Percentiles rank a stretch among this genome's conserved stretches.
Evolutionary conservation across 2,329 filamentous ascomycete genomes (phyloP).

Genomic region (Monilinia vaccinii-corymbosi): DNA sequence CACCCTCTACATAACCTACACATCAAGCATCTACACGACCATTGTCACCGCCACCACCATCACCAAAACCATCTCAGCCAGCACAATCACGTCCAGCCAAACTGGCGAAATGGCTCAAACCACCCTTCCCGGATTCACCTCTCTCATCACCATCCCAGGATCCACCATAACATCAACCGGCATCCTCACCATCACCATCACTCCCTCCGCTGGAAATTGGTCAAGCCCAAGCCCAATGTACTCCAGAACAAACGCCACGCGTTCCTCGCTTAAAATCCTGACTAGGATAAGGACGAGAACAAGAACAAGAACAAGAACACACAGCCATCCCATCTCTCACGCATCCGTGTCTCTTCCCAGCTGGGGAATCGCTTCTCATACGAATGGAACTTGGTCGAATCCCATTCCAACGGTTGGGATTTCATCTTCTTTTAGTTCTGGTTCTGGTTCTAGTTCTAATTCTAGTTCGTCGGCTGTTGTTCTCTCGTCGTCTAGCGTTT

Average conservation of each 20-base stretch:
- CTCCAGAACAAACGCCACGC: conserved; percentile 2
- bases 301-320: not conserved
- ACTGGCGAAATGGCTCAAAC: not conserved
- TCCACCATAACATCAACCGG: not conserved
- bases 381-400: not conserved
- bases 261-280: no score
- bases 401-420: not conserved
- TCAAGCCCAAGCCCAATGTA: not conserved
- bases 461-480: not conserved
- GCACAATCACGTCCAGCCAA: not conserved
- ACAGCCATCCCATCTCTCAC: not conserved
- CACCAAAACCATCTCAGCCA: not conserved
- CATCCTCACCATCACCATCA: not conserved
- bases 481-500: not conserved
- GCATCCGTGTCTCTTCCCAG: not conserved
- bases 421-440: no score
- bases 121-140: not conserved
- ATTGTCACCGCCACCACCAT: not conserved
- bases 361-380: not conserved
- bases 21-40: not conserved
- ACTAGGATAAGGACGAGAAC: no score
- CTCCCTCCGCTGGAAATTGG: not conserved
- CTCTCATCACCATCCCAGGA: not conserved
- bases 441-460: no score
- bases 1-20: not conserved